These are phyloP conservation scores for Aureobasidium lini DNA, from an alignment of 2,329 filamentous ascomycete genomes.

Conservation along the genomic window DNA sequence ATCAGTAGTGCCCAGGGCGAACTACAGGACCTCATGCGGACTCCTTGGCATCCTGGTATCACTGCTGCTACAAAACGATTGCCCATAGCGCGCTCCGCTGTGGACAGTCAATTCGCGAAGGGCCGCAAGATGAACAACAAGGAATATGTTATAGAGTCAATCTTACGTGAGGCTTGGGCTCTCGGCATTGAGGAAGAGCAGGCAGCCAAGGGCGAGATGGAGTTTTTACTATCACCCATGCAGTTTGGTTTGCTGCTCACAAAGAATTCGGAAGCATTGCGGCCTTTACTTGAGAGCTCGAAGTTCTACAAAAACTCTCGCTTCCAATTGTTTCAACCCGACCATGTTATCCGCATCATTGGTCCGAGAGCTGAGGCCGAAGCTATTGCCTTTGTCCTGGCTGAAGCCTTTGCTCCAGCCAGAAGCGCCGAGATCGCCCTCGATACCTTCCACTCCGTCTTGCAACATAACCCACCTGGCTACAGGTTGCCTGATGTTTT, in stretches of 20 bases:
- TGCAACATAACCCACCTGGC: not conserved
- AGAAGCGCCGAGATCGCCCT: not conserved
- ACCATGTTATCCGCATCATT: slow-evolving; percentile 10
- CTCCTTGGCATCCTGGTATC: not conserved
- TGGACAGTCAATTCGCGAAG: not conserved
- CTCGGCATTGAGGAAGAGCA: slow-evolving; percentile 13
- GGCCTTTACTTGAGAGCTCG: not conserved
- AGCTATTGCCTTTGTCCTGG: slow-evolving; percentile 4
- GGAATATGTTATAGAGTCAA: not conserved
- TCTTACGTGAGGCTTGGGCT: slow-evolving; percentile 12
- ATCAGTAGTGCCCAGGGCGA: not conserved
- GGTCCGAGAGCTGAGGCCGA: slow-evolving; percentile 16
- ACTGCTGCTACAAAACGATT: not conserved
- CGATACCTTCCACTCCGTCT: not conserved
- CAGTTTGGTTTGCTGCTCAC: slow-evolving; percentile 15
- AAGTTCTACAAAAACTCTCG: slow-evolving; percentile 14
- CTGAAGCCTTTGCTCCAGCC: slow-evolving; percentile 4
- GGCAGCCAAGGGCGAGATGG: slow-evolving; percentile 9
- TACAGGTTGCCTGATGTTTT: not conserved
- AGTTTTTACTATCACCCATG: slow-evolving; percentile 10
- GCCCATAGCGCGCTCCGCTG: not conserved
- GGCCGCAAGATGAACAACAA: slow-evolving; percentile 7
- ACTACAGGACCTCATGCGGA: not conserved
- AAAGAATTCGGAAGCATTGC: slow-evolving; percentile 2
- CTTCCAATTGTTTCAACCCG: slow-evolving; percentile 8